Evolutionary conservation across 495 filamentous ascomycete species (phyloP).

Genomic region (Lasiosphaeria miniovina): DNA sequence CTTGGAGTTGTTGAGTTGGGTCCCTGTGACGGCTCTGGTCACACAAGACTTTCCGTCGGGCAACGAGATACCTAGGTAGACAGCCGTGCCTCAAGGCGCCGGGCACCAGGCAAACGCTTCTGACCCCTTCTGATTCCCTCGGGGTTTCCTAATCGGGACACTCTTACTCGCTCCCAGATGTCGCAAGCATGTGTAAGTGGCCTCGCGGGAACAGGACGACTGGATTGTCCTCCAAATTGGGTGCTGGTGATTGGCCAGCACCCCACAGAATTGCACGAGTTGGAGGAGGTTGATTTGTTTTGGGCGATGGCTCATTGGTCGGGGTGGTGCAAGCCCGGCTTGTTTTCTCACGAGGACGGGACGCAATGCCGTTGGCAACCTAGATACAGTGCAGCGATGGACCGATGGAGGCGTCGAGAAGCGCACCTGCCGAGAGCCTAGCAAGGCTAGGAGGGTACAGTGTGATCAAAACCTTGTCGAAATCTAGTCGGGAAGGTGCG

Average conservation of each 20-base stretch:
- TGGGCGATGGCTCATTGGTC: constrained; percentile 18
- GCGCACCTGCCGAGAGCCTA: not conserved
- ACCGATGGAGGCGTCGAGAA: not conserved
- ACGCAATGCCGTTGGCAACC: not conserved
- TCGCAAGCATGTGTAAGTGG: not conserved
- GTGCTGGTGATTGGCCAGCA: constrained; percentile 19
- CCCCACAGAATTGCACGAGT: constrained; percentile 9
- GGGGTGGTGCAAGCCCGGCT: not conserved
- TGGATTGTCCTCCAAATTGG: constrained; percentile 11
- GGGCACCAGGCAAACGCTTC: no score
- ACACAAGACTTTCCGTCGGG: no score
- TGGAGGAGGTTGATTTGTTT: constrained; percentile 22
- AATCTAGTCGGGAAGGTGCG: not conserved
- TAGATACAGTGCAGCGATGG: not conserved
- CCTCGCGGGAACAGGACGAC: not conserved
- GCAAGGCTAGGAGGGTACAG: not conserved
- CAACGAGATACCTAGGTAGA: no score
- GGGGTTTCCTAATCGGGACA: no score
- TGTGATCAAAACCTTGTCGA: not conserved
- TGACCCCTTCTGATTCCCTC: no score
- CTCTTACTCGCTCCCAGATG: not conserved
- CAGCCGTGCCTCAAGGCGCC: no score
- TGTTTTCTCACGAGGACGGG: constrained; percentile 4
- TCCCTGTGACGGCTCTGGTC: no score
- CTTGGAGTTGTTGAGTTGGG: no score